Conservation (phyloP, 805 yeast species). For the Suhomyces kilbournensis region DNA sequence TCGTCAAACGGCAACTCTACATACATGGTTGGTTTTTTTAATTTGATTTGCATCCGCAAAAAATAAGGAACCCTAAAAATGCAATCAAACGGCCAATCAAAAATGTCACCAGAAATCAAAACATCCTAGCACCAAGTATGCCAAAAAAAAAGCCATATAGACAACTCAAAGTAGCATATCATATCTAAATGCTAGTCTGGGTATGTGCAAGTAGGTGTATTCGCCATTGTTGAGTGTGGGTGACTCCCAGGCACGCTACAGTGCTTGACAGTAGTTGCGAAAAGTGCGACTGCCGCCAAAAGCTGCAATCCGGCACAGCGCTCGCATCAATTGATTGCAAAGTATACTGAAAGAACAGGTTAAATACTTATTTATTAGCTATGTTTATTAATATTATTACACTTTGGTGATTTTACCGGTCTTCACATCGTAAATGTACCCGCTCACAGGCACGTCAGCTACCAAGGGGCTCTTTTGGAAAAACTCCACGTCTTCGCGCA, state of each 20-base stretch:
- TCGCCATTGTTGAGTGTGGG: no score
- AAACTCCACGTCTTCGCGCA: constrained; percentile 32
- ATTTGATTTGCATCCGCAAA: neutral
- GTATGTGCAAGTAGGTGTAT: no score
- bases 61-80: neutral
- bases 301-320: neutral
- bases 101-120: neutral
- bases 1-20: constrained; percentile 27
- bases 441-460: constrained; percentile 35
- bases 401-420: constrained; percentile 31
- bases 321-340: no score
- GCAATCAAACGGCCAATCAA: no score
- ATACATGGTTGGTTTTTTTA: constrained; percentile 15
- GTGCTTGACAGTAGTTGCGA: neutral
- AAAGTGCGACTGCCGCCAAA: neutral
- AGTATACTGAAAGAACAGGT: no score
- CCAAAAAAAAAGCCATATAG: no score
- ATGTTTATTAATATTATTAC: no score
- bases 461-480: constrained; percentile 28
- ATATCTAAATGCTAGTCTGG: no score
- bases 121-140: no score
- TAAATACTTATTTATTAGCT: no score
- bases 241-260: no score
- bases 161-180: no score
- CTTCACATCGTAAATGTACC: constrained; percentile 38